Conservation (phyloP, 228 moss, liverwort and hornwort species). For the Sphagnum magellanicum region DNA sequence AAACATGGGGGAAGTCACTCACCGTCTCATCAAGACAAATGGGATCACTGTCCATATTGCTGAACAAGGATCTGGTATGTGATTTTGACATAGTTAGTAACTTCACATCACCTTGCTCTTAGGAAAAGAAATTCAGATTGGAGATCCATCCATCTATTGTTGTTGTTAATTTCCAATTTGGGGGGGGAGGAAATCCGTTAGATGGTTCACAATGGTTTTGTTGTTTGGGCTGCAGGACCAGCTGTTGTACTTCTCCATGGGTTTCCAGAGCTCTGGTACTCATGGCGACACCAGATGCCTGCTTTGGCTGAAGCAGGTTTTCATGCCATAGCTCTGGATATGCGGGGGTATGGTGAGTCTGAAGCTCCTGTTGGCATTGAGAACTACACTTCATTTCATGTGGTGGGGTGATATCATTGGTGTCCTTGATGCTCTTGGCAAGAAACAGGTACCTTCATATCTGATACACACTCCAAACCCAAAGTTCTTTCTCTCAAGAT, state of each 20-base stretch:
- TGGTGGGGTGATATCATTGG: constrained; percentile 61
- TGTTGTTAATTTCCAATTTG: not conserved
- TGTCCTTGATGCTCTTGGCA: constrained; percentile 39
- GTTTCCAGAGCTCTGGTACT: constrained; percentile 62
- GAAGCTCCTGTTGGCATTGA: constrained; percentile 27
- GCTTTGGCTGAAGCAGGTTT: constrained; percentile 49
- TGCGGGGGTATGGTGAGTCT: constrained; percentile 52
- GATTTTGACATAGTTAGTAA: no score
- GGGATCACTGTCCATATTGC: constrained; percentile 29
- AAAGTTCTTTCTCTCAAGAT: no score
- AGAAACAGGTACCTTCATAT: constrained; percentile 15
- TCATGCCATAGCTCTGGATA: constrained; percentile 56
- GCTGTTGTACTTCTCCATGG: constrained; percentile 59
- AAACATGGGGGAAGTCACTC: constrained; percentile 14
- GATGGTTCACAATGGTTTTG: not conserved
- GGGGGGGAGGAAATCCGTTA: not conserved
- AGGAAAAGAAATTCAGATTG: no score
- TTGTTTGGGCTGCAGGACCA: constrained; percentile 15
- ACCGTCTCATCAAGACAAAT: constrained; percentile 19
- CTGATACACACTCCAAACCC: no score
- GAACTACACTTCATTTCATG: constrained; percentile 35
- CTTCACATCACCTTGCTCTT: no score
- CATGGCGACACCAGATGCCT: constrained; percentile 55
- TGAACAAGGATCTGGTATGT: constrained; percentile 25
- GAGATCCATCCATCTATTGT: not conserved